Conservation (phyloP, 352 stramenopile species). For the Globisporangium alternatum region DNA sequence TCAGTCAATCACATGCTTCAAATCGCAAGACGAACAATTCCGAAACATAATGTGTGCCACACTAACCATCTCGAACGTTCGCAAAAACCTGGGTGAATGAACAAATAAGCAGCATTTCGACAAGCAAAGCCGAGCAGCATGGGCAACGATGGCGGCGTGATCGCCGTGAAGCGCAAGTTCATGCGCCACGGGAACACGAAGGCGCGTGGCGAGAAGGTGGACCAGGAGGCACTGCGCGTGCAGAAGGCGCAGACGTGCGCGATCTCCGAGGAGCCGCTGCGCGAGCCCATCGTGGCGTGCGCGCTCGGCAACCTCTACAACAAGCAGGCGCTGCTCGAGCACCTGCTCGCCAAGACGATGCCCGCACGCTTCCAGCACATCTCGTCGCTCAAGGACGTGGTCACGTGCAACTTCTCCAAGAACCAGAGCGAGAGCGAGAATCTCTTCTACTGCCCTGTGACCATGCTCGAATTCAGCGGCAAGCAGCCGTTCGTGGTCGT, state of each 20-base stretch:
- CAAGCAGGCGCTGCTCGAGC: slow-evolving; percentile 86
- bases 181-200: slow-evolving; percentile 88
- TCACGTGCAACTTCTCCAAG: slow-evolving; percentile 60
- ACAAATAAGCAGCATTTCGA: background rate
- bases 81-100: no score
- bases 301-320: slow-evolving; percentile 91
- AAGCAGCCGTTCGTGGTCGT: slow-evolving; percentile 85
- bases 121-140: slow-evolving; percentile 36
- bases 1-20: no score
- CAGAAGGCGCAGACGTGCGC: slow-evolving; percentile 76
- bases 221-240: slow-evolving; percentile 51
- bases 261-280: slow-evolving; percentile 76
- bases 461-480: slow-evolving; percentile 86
- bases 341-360: slow-evolving; percentile 77
- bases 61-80: no score
- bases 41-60: no score
- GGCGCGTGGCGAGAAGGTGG: slow-evolving; percentile 57
- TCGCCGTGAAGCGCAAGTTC: slow-evolving; percentile 94
- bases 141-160: slow-evolving; percentile 92
- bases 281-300: slow-evolving; percentile 85
- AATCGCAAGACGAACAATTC: no score
- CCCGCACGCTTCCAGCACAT: slow-evolving; percentile 77
- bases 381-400: slow-evolving; percentile 84
- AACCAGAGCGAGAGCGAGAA: background rate
- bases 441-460: slow-evolving; percentile 72